Evolutionary conservation across 2,329 filamentous ascomycete genomes (phyloP).

Genomic region (Penicillium sp.): DNA sequence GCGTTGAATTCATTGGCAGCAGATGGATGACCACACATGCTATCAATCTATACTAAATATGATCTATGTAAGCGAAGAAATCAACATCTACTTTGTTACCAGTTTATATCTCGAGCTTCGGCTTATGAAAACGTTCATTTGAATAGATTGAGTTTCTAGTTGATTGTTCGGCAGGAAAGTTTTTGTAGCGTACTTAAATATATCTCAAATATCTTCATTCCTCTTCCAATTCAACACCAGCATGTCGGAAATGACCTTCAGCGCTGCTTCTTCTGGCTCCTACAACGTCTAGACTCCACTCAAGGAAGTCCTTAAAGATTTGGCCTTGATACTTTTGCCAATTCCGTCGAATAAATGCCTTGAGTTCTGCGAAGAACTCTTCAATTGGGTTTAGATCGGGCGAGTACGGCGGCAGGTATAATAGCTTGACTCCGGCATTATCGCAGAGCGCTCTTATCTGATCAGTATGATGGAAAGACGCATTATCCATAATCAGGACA

Average conservation of each 20-base stretch:
- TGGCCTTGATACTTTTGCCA: not conserved
- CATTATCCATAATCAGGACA: not conserved
- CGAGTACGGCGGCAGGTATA: not conserved
- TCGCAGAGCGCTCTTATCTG: not conserved
- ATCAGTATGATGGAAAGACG: conserved; percentile 5
- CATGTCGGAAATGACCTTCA: not conserved
- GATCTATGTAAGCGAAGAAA: too few relatives aligned
- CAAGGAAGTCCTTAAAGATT: not conserved
- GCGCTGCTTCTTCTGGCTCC: not conserved
- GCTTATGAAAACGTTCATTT: too few relatives aligned
- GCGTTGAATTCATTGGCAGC: not conserved
- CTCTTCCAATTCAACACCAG: conserved; percentile 2
- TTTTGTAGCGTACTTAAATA: not conserved
- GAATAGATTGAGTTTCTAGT: too few relatives aligned
- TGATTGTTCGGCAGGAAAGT: too few relatives aligned
- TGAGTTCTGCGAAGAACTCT: too few relatives aligned
- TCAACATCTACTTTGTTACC: too few relatives aligned
- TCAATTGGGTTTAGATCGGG: too few relatives aligned
- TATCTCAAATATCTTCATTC: not conserved
- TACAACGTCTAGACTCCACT: not conserved
- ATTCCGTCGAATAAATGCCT: too few relatives aligned
- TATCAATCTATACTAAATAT: too few relatives aligned
- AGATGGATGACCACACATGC: too few relatives aligned
- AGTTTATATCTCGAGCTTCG: too few relatives aligned
- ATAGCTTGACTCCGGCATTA: too few relatives aligned